Evolutionary conservation across 2,329 filamentous ascomycete species (phyloP), one percentile per base, ranked within the genome.

Genomic region (Fusarium burgessii): DNA sequence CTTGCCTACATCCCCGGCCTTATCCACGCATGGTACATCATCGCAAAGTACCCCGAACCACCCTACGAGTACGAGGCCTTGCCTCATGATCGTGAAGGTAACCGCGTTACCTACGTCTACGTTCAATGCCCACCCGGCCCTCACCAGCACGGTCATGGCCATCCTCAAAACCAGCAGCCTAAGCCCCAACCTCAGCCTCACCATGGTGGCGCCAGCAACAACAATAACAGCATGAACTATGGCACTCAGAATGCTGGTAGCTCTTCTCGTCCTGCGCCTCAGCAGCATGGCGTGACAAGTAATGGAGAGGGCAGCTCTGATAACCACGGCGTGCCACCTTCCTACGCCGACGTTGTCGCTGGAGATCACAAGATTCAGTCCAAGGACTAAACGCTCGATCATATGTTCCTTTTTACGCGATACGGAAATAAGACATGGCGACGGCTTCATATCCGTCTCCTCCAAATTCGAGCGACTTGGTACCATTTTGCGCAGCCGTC

Each of bases 21-120:
- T 52, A 84, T 99, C 5, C 96, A 99, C 84, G 90, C 95, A 70
- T 98, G 96, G 95, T 99, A 98, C 87, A 97, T 98, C 82, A 98
- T 99, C 82, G 89, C 93, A 77, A 92, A 93, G 79, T 93, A 92
- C 80, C 96, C 96, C 63, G 95, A 98, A 67, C 74, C 88, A 42
- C 86, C 91, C 63, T 88, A 88, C 80, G 89, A 92, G 70, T 94
- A 96, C 82, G 89, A 93, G 74, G 83, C 85, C 54, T 80, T 92
- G 42, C 82, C 88, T 8, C 88, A 90, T 57, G 87, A 89, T 76
- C 74, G 78, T 75, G 86, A 88, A 73, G 82, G 84, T 74, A 84
- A 87, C 73, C 87, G 86, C 66, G 90, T 95, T 59, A 92, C 91
- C 41, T 95, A 96, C 81, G 92, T 97, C 80, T 92, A 93, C 78